A percentile compares a stretch with the other conserved stretches of the same genome.
These are phyloP conservation scores for Verruconis gallopava DNA, from an alignment of 2,329 filamentous ascomycete genomes.

Conservation along the genomic window DNA sequence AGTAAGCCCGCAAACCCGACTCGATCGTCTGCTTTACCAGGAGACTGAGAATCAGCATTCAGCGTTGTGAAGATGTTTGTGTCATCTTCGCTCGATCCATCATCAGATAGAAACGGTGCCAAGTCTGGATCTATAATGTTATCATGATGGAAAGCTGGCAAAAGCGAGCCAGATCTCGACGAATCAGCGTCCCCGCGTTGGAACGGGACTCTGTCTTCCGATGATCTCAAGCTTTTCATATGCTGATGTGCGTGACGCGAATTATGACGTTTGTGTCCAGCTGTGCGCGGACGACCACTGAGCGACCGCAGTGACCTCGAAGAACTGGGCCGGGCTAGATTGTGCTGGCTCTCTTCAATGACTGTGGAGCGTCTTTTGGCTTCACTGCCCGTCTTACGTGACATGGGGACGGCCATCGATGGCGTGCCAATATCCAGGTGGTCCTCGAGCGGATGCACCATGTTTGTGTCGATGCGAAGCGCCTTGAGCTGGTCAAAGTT, in stretches of 20 bases:
- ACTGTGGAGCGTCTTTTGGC: constrained; percentile 75
- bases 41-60: constrained; percentile 45
- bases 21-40: constrained; percentile 56
- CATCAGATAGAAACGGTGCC: constrained; percentile 89
- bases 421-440: constrained; percentile 38
- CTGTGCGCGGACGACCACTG: constrained; percentile 57
- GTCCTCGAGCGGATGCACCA: constrained; percentile 18
- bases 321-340: constrained; percentile 77
- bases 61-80: constrained; percentile 71
- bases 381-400: constrained; percentile 51
- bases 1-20: constrained; percentile 60
- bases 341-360: constrained; percentile 69
- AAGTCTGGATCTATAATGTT: constrained; percentile 97
- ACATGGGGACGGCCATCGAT: constrained; percentile 53
- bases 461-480: constrained; percentile 4
- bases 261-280: constrained; percentile 69
- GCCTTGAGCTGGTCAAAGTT: constrained; percentile 6
- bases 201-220: constrained; percentile 76
- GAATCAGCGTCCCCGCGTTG: constrained; percentile 62
- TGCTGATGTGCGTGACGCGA: constrained; percentile 63
- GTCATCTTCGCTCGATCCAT: constrained; percentile 84
- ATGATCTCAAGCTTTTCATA: constrained; percentile 58
- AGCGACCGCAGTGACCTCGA: constrained; percentile 76
- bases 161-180: constrained; percentile 44
- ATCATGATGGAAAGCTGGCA: constrained; percentile 94